Evolutionary conservation across 331 rosid genomes (phyloP).

Genomic region (Pyracantha coccinea): DNA sequence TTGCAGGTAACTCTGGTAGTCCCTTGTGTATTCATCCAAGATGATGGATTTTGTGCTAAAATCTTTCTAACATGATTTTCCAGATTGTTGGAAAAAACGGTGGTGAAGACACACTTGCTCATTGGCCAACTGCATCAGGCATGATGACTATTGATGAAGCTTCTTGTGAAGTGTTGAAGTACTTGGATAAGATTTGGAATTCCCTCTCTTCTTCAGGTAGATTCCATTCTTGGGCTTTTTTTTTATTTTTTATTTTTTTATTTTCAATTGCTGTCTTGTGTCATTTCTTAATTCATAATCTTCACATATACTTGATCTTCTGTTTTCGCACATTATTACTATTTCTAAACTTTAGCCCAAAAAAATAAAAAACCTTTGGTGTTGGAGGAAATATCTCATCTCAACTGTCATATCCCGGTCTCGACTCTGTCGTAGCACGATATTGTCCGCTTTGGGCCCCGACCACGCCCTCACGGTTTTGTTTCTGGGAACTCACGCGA

Average conservation of each 20-base stretch:
- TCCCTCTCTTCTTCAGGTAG: constrained; percentile 79
- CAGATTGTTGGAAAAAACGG: constrained; percentile 79
- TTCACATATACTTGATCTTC: neutral
- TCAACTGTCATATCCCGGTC: no score
- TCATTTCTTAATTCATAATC: neutral
- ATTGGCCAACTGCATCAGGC: constrained; percentile 83
- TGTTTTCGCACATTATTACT: neutral
- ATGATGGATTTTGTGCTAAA: constrained; percentile 5
- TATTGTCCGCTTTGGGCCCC: no score
- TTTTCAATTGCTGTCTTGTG: neutral
- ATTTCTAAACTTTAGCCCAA: neutral
- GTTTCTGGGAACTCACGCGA: no score
- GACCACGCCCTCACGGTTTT: no score
- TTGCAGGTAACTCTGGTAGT: constrained; percentile 51
- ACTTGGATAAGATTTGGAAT: constrained; percentile 77
- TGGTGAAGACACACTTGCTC: constrained; percentile 96
- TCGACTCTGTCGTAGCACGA: no score
- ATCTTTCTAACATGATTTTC: constrained; percentile 20
- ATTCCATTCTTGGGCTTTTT: neutral
- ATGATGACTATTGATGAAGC: constrained; percentile 81
- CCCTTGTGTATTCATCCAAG: constrained; percentile 8
- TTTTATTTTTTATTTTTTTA: no score
- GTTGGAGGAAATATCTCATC: neutral
- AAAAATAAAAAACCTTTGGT: neutral
- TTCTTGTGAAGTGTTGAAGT: constrained; percentile 78